Percentiles rank a stretch among this genome's conserved stretches.
Conservation (phyloP, 148 eudicot species). For the Cornus kousa region DNA sequence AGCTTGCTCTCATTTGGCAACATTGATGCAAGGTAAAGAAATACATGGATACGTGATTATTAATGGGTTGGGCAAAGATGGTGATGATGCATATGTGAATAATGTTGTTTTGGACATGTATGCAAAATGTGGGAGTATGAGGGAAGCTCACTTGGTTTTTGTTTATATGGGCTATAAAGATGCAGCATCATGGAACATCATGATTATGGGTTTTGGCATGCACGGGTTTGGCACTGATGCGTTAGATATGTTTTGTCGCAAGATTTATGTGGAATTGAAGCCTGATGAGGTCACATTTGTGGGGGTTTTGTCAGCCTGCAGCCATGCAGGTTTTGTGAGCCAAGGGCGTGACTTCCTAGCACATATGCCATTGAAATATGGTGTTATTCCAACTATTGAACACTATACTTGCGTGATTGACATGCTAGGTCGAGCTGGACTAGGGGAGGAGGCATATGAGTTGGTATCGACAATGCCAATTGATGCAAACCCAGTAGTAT, state of each 20-base stretch:
- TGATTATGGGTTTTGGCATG: conserved; percentile 81
- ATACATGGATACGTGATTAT: conserved; percentile 59
- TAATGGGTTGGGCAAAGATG: conserved; percentile 34
- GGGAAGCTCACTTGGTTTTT: conserved; percentile 52
- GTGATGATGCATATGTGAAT: conserved; percentile 26
- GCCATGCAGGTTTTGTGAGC: conserved; percentile 58
- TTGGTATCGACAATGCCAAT: conserved; percentile 52
- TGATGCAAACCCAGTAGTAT: conserved; percentile 55
- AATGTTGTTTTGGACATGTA: conserved; percentile 68
- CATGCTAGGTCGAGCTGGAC: conserved; percentile 82
- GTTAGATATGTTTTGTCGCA: conserved; percentile 41
- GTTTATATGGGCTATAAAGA: conserved; percentile 49
- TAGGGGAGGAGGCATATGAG: conserved; percentile 58
- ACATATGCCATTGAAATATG: conserved; percentile 50
- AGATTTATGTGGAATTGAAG: conserved; percentile 40
- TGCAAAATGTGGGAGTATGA: conserved; percentile 66
- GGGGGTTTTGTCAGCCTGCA: conserved; percentile 67
- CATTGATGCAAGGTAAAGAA: conserved; percentile 54
- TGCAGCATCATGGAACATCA: conserved; percentile 82
- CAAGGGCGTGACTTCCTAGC: conserved; percentile 52
- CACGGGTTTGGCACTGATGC: conserved; percentile 63
- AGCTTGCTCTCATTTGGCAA: conserved; percentile 59
- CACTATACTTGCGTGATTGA: conserved; percentile 76
- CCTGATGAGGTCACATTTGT: conserved; percentile 64
- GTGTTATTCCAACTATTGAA: conserved; percentile 52